Evolutionary conservation across 2,329 filamentous ascomycete species (phyloP), one percentile per base, ranked within the genome.

Genomic region (Aspergillus sp.): DNA sequence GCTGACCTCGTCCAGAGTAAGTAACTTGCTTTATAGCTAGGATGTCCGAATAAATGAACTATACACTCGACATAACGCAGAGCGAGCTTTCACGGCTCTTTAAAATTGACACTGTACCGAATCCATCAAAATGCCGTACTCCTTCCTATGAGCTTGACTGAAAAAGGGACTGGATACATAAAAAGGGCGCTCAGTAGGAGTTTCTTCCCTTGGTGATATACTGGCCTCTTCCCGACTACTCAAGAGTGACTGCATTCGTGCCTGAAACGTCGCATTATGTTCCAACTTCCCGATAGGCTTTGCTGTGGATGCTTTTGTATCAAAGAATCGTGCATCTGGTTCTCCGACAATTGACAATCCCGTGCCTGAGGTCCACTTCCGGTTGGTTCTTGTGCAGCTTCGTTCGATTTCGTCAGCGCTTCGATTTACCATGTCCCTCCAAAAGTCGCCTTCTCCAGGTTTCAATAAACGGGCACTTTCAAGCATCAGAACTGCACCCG

Each of bases 161-260:
- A 55, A 59, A 14, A 60, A 58, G 0, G 53, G 58, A 52, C 52
- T 60, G 11, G 58, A 59, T 8, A 60, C 43, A 50, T 56, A 58
- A 41, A 60, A 56, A 11, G 57, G 54, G 22, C 54, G 11, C 13
- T 53, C 56, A 4, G 32, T 7, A 38, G 43, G 10, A 30, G 26
- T 3, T 4, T 19, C 38, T 24, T 24, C 22, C 17, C n/a, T 14
- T 9, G 16, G 17, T n/a, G 44, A 16, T 14, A 24, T n/a, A 11
- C 14, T 8, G 11, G 6, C 9, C 17, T 19, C 16, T n/a, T 24
- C 4, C 10, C 17, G 19, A 14, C n/a, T 10, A 10, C 56, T 47
- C 30, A 48, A 22, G 35, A 60, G 49, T n/a, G 45, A 40, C 46
- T 51, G 50, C 52, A 60, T 61, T 3, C 51, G 49, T 4, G 32